A percentile compares a stretch with the other conserved stretches of the same genome.
Evolutionary conservation across 1,139 yeast genomes (phyloP).

Genomic region (Taphrina deformans): DNA sequence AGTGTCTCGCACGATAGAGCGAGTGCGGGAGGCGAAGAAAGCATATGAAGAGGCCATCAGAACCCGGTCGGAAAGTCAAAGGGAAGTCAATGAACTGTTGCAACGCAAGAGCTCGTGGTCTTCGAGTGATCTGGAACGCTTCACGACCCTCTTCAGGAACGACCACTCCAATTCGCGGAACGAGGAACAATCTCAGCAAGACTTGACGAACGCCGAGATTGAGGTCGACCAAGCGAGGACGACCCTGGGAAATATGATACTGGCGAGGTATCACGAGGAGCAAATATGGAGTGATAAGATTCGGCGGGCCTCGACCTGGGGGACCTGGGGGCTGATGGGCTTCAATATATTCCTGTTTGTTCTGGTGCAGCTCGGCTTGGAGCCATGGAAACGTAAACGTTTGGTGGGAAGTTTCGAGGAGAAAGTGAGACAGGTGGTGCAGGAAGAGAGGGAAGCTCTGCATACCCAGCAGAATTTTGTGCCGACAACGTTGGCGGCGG

Average conservation of each 20-base stretch:
- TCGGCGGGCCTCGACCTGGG: slow-evolving; percentile 93
- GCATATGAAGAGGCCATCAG: slow-evolving; percentile 65
- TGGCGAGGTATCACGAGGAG: slow-evolving; percentile 91
- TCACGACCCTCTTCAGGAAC: slow-evolving; percentile 74
- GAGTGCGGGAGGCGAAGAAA: slow-evolving; percentile 54
- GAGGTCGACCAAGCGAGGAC: slow-evolving; percentile 70
- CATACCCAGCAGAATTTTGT: neutral
- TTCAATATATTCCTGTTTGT: slow-evolving; percentile 75
- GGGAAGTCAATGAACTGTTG: slow-evolving; percentile 80
- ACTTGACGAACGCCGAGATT: slow-evolving; percentile 60
- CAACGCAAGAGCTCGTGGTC: slow-evolving; percentile 86
- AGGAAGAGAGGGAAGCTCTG: slow-evolving; percentile 13
- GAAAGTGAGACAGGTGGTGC: slow-evolving; percentile 27
- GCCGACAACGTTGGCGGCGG: neutral
- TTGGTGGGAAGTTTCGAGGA: slow-evolving; percentile 51
- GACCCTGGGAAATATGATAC: slow-evolving; percentile 69
- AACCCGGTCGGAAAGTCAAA: slow-evolving; percentile 68
- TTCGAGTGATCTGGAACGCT: slow-evolving; percentile 72
- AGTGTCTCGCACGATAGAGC: neutral
- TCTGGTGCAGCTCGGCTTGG: slow-evolving; percentile 80
- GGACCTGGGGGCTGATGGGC: slow-evolving; percentile 88
- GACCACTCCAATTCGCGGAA: slow-evolving; percentile 73
- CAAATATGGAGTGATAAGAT: slow-evolving; percentile 98
- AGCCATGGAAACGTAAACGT: slow-evolving; percentile 88
- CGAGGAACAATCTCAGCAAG: slow-evolving; percentile 57